Evolutionary conservation across 2,329 filamentous ascomycete genomes (phyloP).

Genomic region (Fusarium sp.): DNA sequence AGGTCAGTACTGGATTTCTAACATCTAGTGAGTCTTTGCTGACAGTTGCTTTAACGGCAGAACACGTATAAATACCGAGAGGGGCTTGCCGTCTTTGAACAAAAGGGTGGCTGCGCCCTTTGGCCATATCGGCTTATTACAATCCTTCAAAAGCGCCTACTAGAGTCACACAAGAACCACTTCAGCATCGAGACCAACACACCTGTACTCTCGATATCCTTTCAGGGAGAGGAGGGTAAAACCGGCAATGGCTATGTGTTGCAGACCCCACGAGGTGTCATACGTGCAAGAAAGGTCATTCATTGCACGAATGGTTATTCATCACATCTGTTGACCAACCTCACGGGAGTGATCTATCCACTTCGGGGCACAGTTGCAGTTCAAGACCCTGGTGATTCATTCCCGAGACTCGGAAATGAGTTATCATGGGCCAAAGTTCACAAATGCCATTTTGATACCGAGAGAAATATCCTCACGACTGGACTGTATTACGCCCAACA

Average conservation of each 20-base stretch:
- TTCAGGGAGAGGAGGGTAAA: background rate
- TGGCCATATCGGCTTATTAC: slow-evolving; percentile 64
- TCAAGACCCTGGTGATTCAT: slow-evolving; percentile 55
- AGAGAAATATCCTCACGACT: too few relatives aligned
- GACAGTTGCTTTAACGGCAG: too few relatives aligned
- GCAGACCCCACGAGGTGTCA: slow-evolving; percentile 59
- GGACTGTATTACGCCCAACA: slow-evolving; percentile 45
- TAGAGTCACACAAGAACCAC: slow-evolving; percentile 47
- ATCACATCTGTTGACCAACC: slow-evolving; percentile 62
- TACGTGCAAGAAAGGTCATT: slow-evolving; percentile 63
- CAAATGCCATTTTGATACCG: too few relatives aligned
- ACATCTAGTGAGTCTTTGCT: too few relatives aligned
- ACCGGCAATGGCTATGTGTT: slow-evolving; percentile 54
- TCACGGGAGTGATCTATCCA: slow-evolving; percentile 60
- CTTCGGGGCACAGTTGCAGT: slow-evolving; percentile 63
- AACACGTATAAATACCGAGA: too few relatives aligned
- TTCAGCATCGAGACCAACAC: slow-evolving; percentile 57
- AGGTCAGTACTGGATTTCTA: too few relatives aligned
- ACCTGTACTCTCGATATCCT: slow-evolving; percentile 30
- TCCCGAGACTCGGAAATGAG: slow-evolving; percentile 39
- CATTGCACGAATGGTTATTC: slow-evolving; percentile 69
- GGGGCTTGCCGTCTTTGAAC: slow-evolving; percentile 51
- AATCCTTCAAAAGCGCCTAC: slow-evolving; percentile 55
- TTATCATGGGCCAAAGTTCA: too few relatives aligned
- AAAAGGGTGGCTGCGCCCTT: slow-evolving; percentile 58